Evolutionary conservation across 345 rosid species (phyloP).

Genomic region (Noccaea bulbosa): DNA sequence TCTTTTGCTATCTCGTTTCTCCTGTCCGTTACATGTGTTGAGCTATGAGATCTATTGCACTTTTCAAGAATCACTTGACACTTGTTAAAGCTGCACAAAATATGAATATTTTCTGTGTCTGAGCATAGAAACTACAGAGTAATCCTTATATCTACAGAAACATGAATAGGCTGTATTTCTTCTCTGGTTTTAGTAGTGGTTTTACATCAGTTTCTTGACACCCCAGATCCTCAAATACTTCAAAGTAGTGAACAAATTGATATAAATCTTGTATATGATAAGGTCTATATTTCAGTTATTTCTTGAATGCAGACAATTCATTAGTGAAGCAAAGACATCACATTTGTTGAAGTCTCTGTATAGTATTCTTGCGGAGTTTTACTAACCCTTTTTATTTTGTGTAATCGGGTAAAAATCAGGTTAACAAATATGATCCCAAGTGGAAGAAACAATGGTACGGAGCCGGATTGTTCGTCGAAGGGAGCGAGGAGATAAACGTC

Average conservation of each 20-base stretch:
- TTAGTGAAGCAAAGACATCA: background rate
- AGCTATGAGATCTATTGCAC: background rate
- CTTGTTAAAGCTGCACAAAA: background rate
- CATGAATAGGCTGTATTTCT: background rate
- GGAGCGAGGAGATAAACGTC: slow-evolving; percentile 78
- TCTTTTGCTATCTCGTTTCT: slow-evolving; percentile 5
- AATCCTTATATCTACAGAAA: background rate
- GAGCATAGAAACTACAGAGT: background rate
- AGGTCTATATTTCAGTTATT: background rate
- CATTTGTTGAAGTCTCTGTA: slow-evolving; percentile 4
- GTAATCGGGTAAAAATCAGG: slow-evolving; percentile 49
- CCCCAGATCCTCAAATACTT: background rate
- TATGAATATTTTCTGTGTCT: slow-evolving; percentile 11
- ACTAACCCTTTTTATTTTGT: background rate
- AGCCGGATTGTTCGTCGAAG: slow-evolving; percentile 84
- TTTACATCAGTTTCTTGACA: background rate
- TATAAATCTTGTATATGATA: background rate
- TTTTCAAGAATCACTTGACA: background rate
- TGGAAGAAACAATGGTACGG: slow-evolving; percentile 96
- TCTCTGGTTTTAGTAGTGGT: background rate
- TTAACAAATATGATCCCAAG: slow-evolving; percentile 65
- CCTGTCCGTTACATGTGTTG: too few relatives aligned
- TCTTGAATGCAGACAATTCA: background rate
- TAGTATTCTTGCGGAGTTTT: background rate
- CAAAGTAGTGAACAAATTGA: slow-evolving; percentile 1